Base-by-base conservation (phyloP, 2,329 filamentous ascomycete genomes). In the Colletotrichum noveboracense region DNA sequence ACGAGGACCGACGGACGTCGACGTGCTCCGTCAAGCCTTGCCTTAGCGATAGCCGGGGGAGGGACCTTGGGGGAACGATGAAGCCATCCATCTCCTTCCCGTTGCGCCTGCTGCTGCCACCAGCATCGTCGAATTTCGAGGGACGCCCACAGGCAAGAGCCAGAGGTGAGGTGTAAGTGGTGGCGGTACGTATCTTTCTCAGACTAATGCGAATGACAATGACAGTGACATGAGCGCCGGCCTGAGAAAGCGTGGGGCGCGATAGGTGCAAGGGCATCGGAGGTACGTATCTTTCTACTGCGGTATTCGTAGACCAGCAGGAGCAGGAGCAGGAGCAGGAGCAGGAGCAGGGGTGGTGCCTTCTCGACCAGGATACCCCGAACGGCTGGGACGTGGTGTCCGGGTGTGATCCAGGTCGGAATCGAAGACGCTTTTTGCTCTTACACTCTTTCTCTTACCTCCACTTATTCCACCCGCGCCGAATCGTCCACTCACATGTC, bases 141-240 rank as follows among this genome's bases (percentile, higher is more conserved):
- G 28, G 26, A 30, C 21, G 18, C 38, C 18, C 9, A 48, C 18
- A 48, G 38, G 16, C 9, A 48, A 48, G 38, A 48, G 30, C 16
- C 18, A 18, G 0, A 34, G 16, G 30, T 21, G 12, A 34, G 32
- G 30, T 61, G 58, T 62, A 16, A 62, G 58, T 36, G 30, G 30
- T 36, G n/a, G 30, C 10, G 21, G 64, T 65, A 73, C 69, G 64
- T 70, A 66, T 64, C 65, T 73, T 75, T 68, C 28, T n/a, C 21
- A 66, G 70, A 75, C 73, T 75, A 75, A 75, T 75, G 64, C 70
- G 58, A 73, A 75, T 75, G 73, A 73, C 73, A 73, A 75, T 73
- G 73, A 73, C 73, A 75, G 64, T 69, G 70, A 75, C 69, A 75
- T 64, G 62, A 32, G 52, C 48, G 69, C 56, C 55, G 32, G 55